These are phyloP conservation scores for Xylaria sp. DNA, from an alignment of 2,329 filamentous ascomycete genomes.

Conservation along the genomic window DNA sequence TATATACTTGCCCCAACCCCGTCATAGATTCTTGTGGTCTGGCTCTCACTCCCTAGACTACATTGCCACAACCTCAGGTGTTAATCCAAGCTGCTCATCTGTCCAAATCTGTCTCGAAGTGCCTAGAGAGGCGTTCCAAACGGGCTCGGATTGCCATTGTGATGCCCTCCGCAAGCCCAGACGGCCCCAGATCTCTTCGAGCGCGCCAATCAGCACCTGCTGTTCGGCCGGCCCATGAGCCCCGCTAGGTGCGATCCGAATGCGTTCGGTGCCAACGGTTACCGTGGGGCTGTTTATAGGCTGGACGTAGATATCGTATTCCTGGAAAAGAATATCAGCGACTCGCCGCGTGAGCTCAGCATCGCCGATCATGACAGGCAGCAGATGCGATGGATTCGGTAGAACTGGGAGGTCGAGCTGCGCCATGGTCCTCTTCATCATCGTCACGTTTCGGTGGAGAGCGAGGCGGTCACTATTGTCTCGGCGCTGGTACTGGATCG, in stretches of 20 bases:
- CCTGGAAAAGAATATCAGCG: background rate
- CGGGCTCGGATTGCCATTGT: background rate
- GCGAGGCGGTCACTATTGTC: background rate
- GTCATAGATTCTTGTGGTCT: too few species aligned
- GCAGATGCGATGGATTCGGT: background rate
- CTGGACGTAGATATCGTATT: background rate
- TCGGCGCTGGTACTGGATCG: background rate
- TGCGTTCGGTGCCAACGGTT: background rate
- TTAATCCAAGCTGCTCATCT: background rate
- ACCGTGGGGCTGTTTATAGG: background rate
- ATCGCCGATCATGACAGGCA: background rate
- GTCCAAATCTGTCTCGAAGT: background rate
- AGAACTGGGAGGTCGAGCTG: background rate
- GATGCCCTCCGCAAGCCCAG: background rate
- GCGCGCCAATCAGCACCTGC: background rate
- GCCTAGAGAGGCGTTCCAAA: background rate
- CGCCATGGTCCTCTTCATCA: background rate
- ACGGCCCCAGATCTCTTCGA: slow-evolving; percentile 1
- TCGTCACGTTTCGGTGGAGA: background rate
- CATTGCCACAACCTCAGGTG: background rate
- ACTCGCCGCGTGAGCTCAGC: background rate
- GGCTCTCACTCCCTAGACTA: background rate
- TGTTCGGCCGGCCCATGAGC: background rate
- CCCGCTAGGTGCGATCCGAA: background rate
- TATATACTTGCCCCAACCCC: too few species aligned